These are phyloP conservation scores for Lipomyces oligophaga DNA, from an alignment of 805 yeast genomes.

Conservation along the genomic window DNA sequence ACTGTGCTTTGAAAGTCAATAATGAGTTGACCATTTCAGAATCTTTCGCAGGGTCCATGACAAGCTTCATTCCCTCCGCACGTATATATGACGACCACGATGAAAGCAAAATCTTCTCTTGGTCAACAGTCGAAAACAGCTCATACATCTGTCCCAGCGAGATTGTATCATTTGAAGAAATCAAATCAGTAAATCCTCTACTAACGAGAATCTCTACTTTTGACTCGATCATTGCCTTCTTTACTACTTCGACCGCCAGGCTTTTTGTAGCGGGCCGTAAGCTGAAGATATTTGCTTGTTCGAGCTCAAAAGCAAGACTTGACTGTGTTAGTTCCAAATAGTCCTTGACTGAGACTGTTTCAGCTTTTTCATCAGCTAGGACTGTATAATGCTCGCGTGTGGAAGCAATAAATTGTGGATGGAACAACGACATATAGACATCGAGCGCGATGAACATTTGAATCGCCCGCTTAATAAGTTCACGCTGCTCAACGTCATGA, in stretches of 20 bases:
- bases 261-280: constrained; percentile 12
- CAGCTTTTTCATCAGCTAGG: constrained; percentile 7
- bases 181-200: constrained; percentile 20
- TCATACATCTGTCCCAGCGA: constrained; percentile 11
- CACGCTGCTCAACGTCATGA: not conserved
- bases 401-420: constrained; percentile 11
- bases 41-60: constrained; percentile 23
- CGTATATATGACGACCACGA: constrained; percentile 23
- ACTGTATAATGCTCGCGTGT: constrained; percentile 15
- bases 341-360: constrained; percentile 10
- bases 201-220: constrained; percentile 4
- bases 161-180: constrained; percentile 8
- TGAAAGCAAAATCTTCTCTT: constrained; percentile 4
- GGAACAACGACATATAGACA: constrained; percentile 15
- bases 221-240: constrained; percentile 10
- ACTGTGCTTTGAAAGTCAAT: constrained; percentile 19
- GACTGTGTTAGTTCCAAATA: constrained; percentile 12
- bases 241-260: constrained; percentile 10
- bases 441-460: constrained; percentile 18
- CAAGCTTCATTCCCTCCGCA: constrained; percentile 18
- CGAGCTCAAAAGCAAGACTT: constrained; percentile 12
- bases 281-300: constrained; percentile 12
- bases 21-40: constrained; percentile 24
- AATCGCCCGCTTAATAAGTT: constrained; percentile 5
- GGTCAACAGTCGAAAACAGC: constrained; percentile 8